phyloP scores from a whole-genome alignment of 495 filamentous ascomycete genomes.

The Penicillium turbatum region DNA sequence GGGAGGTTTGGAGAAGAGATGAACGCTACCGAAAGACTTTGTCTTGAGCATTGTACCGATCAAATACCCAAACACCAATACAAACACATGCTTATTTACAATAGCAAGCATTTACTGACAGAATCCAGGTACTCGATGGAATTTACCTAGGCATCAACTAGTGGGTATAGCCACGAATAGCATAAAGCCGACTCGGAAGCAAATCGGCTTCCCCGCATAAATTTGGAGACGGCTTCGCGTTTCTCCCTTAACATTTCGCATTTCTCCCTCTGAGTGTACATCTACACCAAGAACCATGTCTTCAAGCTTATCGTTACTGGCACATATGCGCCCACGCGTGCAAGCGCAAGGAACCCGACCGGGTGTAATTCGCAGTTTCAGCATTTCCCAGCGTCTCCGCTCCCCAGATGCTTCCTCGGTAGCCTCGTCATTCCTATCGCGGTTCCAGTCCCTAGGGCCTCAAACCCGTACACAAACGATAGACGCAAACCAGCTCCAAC shows the following conservation, averaged over 20 bases:
- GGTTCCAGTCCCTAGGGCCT: conserved; percentile 40
- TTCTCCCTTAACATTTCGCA: neutral
- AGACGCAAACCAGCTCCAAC: conserved; percentile 56
- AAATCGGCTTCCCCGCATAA: conserved; percentile 11
- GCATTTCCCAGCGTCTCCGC: neutral
- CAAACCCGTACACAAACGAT: conserved; percentile 46
- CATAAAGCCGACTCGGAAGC: conserved; percentile 13
- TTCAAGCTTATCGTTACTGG: neutral
- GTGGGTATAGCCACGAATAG: neutral
- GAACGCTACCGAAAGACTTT: no score
- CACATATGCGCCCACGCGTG: neutral
- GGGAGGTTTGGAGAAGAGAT: no score
- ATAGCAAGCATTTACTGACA: no score
- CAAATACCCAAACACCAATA: no score
- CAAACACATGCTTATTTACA: no score
- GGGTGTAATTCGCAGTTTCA: conserved; percentile 3
- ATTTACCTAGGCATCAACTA: no score
- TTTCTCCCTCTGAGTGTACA: neutral
- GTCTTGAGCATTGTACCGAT: no score
- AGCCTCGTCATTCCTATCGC: conserved; percentile 42
- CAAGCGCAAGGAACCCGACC: neutral
- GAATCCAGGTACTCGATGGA: no score
- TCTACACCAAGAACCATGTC: neutral
- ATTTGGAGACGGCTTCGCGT: neutral
- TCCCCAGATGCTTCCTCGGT: conserved; percentile 25